These are phyloP conservation scores for Xylariaceae sp. DNA, from an alignment of 2,329 filamentous ascomycete genomes.

Conservation along the genomic window DNA sequence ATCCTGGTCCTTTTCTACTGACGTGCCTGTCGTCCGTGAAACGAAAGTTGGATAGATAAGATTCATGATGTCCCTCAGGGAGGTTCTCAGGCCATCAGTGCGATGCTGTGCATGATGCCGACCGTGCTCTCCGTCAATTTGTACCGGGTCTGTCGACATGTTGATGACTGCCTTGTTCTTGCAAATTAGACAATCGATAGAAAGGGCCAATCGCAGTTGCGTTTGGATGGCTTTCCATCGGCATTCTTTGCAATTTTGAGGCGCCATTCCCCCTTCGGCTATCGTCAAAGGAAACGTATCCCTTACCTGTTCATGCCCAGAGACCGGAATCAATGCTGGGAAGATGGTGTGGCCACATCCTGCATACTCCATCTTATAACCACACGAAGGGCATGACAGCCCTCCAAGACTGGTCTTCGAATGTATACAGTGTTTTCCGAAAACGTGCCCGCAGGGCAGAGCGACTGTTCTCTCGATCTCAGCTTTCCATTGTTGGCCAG, in stretches of 20 bases:
- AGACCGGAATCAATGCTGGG: slow-evolving; percentile 13
- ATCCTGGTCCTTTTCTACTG: slow-evolving; percentile 7
- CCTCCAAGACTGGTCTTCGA: slow-evolving; percentile 1
- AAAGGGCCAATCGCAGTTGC: slow-evolving; percentile 11
- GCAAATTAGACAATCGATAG: slow-evolving; percentile 17
- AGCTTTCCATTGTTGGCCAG: slow-evolving; percentile 2
- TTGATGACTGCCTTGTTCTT: slow-evolving; percentile 5
- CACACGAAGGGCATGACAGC: slow-evolving; percentile 16
- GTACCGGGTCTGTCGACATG: slow-evolving; percentile 4
- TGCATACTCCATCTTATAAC: slow-evolving; percentile 17
- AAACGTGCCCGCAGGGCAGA: slow-evolving; percentile 22
- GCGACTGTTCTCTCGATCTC: slow-evolving; percentile 17
- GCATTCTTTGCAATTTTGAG: slow-evolving; percentile 19
- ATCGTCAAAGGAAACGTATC: slow-evolving; percentile 21
- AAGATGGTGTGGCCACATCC: slow-evolving; percentile 17
- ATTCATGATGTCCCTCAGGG: slow-evolving; percentile 9
- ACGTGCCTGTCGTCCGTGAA: slow-evolving; percentile 14
- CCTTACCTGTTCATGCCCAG: slow-evolving; percentile 10
- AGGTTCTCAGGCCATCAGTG: slow-evolving; percentile 6
- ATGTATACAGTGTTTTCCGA: slow-evolving; percentile 21
- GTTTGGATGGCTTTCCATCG: slow-evolving; percentile 14
- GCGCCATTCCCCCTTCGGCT: slow-evolving; percentile 14
- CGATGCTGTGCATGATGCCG: slow-evolving; percentile 16
- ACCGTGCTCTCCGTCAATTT: slow-evolving; percentile 9
- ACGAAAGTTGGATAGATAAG: slow-evolving; percentile 20